Percentiles rank a stretch among this genome's conserved stretches.
Conservation (phyloP, 1,284 basidiomycete species). For the Naganishia liquefaciens region DNA sequence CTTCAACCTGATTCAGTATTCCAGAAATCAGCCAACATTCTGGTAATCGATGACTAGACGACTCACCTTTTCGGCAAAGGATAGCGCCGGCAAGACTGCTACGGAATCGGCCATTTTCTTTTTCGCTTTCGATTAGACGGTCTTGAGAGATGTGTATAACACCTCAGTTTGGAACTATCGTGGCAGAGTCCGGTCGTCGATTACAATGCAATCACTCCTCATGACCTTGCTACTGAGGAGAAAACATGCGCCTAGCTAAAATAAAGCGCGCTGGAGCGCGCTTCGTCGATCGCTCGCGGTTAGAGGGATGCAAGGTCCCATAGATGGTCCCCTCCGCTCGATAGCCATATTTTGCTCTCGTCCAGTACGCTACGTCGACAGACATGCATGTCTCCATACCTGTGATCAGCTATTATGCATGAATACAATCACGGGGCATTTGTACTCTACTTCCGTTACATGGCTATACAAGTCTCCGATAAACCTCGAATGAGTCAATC, state of each 20-base stretch:
- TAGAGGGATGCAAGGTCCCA: background rate
- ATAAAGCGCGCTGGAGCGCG: background rate
- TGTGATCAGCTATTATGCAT: background rate
- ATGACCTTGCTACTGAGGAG: background rate
- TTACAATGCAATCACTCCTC: background rate
- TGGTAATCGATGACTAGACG: constrained; percentile 28
- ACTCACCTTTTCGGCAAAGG: constrained; percentile 78
- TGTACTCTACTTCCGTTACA: too few species aligned
- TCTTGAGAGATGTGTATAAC: background rate
- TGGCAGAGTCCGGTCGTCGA: too few species aligned
- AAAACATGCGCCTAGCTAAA: constrained; percentile 10
- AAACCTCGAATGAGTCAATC: constrained; percentile 21
- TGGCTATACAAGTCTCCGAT: constrained; percentile 23
- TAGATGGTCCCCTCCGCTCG: too few species aligned
- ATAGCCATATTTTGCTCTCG: too few species aligned
- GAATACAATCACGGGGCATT: too few species aligned
- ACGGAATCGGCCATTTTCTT: constrained; percentile 67
- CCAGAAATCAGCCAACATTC: constrained; percentile 9
- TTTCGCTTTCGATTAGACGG: constrained; percentile 1
- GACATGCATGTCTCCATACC: background rate
- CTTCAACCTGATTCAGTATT: constrained; percentile 64
- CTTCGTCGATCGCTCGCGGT: constrained; percentile 7
- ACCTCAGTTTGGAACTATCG: background rate
- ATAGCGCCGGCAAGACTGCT: constrained; percentile 82
- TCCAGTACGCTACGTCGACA: too few species aligned